phyloP scores from a whole-genome alignment of 164 flowering plant species.

The Chloranthus sessilifolius region DNA sequence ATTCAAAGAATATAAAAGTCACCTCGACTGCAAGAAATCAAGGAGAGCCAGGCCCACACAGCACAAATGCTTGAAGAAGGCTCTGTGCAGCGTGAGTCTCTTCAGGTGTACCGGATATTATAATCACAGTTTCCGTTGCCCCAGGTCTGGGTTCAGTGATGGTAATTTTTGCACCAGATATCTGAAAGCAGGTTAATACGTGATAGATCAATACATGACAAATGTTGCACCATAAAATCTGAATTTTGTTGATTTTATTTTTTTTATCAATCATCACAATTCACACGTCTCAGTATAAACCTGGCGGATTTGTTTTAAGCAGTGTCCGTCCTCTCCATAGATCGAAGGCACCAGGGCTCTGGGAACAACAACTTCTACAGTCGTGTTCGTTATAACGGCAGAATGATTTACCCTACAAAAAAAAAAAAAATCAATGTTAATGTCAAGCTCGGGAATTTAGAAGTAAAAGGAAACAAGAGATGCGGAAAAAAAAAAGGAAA shows the following conservation, averaged over 20 bases:
- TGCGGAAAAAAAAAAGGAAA: conserved; percentile 2
- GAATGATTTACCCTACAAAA: conserved; percentile 55
- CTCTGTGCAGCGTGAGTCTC: conserved; percentile 96
- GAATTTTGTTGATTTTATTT: too few species aligned
- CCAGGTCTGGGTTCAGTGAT: conserved; percentile 80
- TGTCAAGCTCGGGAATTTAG: background rate
- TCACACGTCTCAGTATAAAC: conserved; percentile 24
- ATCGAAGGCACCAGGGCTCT: conserved; percentile 68
- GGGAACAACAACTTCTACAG: conserved; percentile 92
- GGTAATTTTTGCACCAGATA: conserved; percentile 85
- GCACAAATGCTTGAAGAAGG: conserved; percentile 97
- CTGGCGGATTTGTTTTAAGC: conserved; percentile 76
- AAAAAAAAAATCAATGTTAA: background rate
- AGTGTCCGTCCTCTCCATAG: conserved; percentile 84
- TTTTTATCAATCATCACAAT: too few species aligned
- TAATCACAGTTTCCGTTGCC: conserved; percentile 67
- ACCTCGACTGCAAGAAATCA: conserved; percentile 26
- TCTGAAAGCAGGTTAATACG: conserved; percentile 40
- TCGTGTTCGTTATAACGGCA: conserved; percentile 77
- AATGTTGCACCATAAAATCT: too few species aligned
- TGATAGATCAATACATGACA: too few species aligned
- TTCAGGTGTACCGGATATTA: conserved; percentile 93
- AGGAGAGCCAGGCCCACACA: conserved; percentile 50
- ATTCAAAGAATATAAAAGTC: background rate
- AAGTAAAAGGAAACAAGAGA: background rate